Percentiles rank a stretch among this genome's conserved stretches.
phyloP scores from a whole-genome alignment of 2,329 filamentous ascomycete genomes.

The Hirsutella rhossiliensis region DNA sequence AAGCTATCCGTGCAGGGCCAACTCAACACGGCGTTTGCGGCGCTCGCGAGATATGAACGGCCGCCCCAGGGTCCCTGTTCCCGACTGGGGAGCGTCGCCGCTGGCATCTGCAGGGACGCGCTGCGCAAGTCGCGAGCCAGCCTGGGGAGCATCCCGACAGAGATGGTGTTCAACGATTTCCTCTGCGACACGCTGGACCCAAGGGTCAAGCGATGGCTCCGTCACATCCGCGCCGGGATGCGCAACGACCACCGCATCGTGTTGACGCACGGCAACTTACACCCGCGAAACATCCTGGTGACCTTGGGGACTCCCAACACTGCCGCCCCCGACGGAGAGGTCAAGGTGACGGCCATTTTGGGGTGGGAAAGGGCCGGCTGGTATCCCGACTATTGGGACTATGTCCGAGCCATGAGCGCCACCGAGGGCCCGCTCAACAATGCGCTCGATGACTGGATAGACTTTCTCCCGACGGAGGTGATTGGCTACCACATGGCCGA shows the following conservation, averaged over 20 bases:
- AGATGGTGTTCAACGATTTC: no score
- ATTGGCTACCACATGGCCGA: neutral
- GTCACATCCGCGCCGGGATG: neutral
- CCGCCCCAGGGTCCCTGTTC: no score
- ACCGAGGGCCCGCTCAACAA: neutral
- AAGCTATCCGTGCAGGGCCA: no score
- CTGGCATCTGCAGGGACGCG: no score
- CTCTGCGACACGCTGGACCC: no score
- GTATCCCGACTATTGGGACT: neutral
- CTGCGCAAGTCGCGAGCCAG: no score
- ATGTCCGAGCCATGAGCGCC: neutral
- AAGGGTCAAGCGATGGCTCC: no score
- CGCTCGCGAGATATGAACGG: no score
- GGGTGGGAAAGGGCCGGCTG: neutral
- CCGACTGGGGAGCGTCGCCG: no score
- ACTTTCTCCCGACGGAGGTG: neutral
- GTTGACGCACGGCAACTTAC: neutral
- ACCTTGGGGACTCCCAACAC: neutral
- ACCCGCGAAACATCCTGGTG: neutral
- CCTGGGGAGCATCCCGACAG: no score
- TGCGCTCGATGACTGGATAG: neutral
- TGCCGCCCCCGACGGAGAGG: no score
- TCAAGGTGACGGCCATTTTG: neutral
- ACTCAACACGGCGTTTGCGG: no score
- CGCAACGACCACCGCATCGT: neutral